Evolutionary conservation across 306 rosid species (phyloP).

Genomic region (Prunus dulcis): DNA sequence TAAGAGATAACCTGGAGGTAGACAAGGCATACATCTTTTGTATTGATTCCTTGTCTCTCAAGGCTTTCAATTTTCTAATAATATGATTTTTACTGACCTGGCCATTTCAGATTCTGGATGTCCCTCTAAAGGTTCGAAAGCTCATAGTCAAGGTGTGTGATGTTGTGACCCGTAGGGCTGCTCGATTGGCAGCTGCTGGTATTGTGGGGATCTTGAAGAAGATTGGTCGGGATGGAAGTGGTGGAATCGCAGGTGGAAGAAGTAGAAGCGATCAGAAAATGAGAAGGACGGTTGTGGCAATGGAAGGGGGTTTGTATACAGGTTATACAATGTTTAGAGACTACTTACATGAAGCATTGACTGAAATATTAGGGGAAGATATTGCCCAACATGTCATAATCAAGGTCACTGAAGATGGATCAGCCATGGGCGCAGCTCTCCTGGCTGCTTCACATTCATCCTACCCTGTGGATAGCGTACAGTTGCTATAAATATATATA

Average conservation of each 20-base stretch:
- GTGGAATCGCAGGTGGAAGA: slow-evolving; percentile 76
- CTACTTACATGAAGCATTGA: slow-evolving; percentile 72
- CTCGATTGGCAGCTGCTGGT: slow-evolving; percentile 87
- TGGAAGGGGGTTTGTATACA: slow-evolving; percentile 79
- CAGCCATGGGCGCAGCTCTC: slow-evolving; percentile 81
- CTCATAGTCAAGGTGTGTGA: slow-evolving; percentile 73
- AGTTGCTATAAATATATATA: slow-evolving; percentile 51
- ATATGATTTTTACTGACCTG: slow-evolving; percentile 7
- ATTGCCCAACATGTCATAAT: slow-evolving; percentile 71
- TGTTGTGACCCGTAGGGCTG: slow-evolving; percentile 81
- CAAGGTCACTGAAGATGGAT: slow-evolving; percentile 78
- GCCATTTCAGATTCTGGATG: slow-evolving; percentile 56
- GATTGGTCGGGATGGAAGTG: slow-evolving; percentile 85
- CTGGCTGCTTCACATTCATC: slow-evolving; percentile 82
- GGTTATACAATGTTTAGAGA: slow-evolving; percentile 66
- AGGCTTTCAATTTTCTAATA: slow-evolving; percentile 2
- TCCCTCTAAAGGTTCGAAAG: slow-evolving; percentile 67
- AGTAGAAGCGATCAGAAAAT: slow-evolving; percentile 53
- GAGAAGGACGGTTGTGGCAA: slow-evolving; percentile 73
- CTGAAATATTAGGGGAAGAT: slow-evolving; percentile 76
- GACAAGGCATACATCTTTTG: not conserved
- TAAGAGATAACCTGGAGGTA: slow-evolving; percentile 70
- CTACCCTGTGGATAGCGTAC: slow-evolving; percentile 62
- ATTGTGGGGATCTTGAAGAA: slow-evolving; percentile 86
- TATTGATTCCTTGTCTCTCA: not conserved